Conservation (phyloP, 2,329 filamentous ascomycete species). For the Fusarium protoensiforme region DNA sequence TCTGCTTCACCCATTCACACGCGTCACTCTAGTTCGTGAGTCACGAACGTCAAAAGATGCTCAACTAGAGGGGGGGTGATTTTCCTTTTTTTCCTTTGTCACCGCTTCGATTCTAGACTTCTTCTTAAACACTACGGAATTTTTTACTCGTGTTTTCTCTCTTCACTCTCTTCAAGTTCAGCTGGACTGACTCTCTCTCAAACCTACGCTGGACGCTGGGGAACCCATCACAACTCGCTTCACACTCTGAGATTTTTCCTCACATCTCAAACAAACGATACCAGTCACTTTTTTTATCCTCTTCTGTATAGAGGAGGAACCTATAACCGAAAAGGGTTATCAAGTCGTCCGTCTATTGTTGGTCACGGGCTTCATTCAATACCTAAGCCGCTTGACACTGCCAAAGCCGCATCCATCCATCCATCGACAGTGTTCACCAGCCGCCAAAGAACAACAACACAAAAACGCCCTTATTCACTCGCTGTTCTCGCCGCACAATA, state of each 20-base stretch:
- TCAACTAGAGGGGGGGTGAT: slow-evolving; percentile 32
- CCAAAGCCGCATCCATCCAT: not conserved
- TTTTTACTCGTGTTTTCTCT: slow-evolving; percentile 31
- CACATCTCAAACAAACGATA: slow-evolving; percentile 10
- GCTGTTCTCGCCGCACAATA: slow-evolving; percentile 30
- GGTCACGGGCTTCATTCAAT: slow-evolving; percentile 17
- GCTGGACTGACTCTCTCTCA: slow-evolving; percentile 40
- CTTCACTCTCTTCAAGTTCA: slow-evolving; percentile 33
- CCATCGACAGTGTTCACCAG: slow-evolving; percentile 36
- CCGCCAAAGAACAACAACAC: slow-evolving; percentile 1
- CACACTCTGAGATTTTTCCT: slow-evolving; percentile 9
- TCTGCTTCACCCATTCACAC: slow-evolving; percentile 25
- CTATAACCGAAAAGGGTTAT: not conserved
- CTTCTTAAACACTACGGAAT: slow-evolving; percentile 19
- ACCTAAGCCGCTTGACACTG: slow-evolving; percentile 4
- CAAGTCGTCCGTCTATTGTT: not conserved
- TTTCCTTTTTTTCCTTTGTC: slow-evolving; percentile 35
- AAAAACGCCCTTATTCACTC: not conserved
- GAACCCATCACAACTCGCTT: slow-evolving; percentile 15
- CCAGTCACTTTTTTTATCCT: not conserved
- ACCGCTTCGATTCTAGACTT: slow-evolving; percentile 21
- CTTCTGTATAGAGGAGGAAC: not conserved
- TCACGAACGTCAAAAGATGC: slow-evolving; percentile 41
- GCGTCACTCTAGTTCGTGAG: slow-evolving; percentile 38
- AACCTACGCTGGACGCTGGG: slow-evolving; percentile 32